Evolutionary conservation across 805 yeast species (phyloP).

Genomic region (Saccharomycopsis lassenensis): DNA sequence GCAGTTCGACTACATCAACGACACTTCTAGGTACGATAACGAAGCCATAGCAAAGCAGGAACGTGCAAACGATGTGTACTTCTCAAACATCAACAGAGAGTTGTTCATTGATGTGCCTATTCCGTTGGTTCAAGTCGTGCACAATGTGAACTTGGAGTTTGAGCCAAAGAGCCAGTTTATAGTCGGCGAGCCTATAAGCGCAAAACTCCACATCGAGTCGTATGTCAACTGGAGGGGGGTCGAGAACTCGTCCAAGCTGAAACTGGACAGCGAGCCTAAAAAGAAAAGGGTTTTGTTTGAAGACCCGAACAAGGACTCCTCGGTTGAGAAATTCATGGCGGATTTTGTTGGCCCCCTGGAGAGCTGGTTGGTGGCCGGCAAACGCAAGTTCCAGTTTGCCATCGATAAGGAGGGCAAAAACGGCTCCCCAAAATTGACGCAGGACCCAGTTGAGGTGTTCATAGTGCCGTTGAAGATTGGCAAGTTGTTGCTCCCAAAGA

Average conservation of each 20-base stretch:
- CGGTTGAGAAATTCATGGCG: conserved; percentile 29
- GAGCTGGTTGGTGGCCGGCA: conserved; percentile 74
- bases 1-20: conserved; percentile 6
- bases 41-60: conserved; percentile 4
- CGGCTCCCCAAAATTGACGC: conserved; percentile 9
- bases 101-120: conserved; percentile 47
- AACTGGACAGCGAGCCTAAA: conserved; percentile 3
- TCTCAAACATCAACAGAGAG: conserved; percentile 16
- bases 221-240: conserved; percentile 33
- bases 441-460: conserved; percentile 28
- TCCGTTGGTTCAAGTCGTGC: conserved; percentile 51
- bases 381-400: conserved; percentile 41
- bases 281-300: conserved; percentile 18
- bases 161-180: conserved; percentile 32
- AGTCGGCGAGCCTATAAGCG: conserved; percentile 55
- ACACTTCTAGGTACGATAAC: conserved; percentile 1
- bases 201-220: conserved; percentile 33
- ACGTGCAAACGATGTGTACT: conserved; percentile 7
- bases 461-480: conserved; percentile 75
- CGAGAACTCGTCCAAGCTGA: neutral
- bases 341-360: conserved; percentile 45
- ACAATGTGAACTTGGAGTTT: conserved; percentile 37
- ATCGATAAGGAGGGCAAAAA: conserved; percentile 21
- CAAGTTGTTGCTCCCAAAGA: conserved; percentile 52
- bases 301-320: conserved; percentile 16